Evolutionary conservation across 495 filamentous ascomycete species (phyloP), one percentile per base, ranked within the genome.

Genomic region (Hypoxylon fuscum): DNA sequence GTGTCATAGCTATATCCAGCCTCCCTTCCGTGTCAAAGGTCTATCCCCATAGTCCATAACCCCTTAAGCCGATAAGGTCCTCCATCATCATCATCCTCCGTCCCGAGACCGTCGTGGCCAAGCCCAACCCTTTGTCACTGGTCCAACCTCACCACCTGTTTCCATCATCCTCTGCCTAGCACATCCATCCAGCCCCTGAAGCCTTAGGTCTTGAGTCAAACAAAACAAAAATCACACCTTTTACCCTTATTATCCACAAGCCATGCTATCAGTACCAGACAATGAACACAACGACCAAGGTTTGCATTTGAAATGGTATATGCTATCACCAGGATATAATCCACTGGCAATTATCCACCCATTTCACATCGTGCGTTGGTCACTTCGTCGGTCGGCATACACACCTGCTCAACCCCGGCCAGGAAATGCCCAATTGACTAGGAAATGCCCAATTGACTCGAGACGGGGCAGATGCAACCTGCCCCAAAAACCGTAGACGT

Each of bases 371-470:
- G 32, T 43, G 15, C n/a, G 21, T 56, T 59, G 50, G 23, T 43
- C 25, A 18, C 44, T 50, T 43, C 12, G 31, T 52, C 50, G 45
- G 55, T 60, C 38, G 55, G 55, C 12, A 37, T 25, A 60, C 23
- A 40, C 23, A 27, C 43, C 29, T 50, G 23, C 20, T 27, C 4
- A 17, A 31, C 42, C 55, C 27, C 18, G 41, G 55, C 27, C n/a
- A n/a, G 21, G 15, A 35, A 47, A 44, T 43, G 23, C 17, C 50
- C 55, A 60, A 65, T 65, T 65, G 40, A 59, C 42, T 41, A n/a
- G 21, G 15, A 35, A 47, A 44, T 43, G 23, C 17, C 50, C 55
- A 60, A 65, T 65, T 65, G 40, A 59, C 42, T 41, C 17, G n/a
- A 29, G 15, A 59, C 27, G 20, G 55, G 40, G 34, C 35, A 20